These are phyloP conservation scores for Myxozyma neglecta DNA, from an alignment of 805 yeast genomes.

Conservation along the genomic window DNA sequence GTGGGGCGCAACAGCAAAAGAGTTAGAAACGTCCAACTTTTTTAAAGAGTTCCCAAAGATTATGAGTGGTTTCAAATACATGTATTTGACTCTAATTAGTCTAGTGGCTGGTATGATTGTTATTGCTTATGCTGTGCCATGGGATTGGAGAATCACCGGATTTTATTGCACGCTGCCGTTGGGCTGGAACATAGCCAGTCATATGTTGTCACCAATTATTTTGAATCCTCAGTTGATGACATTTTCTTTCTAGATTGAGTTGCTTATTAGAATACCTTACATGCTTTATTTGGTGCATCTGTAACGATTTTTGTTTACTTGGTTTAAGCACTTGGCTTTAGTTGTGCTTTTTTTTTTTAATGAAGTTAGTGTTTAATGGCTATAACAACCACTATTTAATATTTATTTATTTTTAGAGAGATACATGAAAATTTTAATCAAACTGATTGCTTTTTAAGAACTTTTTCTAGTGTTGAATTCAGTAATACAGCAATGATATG, in stretches of 20 bases:
- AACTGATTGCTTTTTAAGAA: no score
- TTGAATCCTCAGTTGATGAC: conserved; percentile 29
- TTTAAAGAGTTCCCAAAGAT: conserved; percentile 26
- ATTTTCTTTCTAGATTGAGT: conserved; percentile 15
- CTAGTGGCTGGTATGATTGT: conserved; percentile 8
- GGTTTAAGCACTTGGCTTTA: no score
- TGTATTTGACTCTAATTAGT: conserved; percentile 7
- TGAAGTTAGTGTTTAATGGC: no score
- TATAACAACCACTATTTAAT: no score
- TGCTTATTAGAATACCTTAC: not conserved
- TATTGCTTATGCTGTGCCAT: conserved; percentile 24
- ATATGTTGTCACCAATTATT: conserved; percentile 20
- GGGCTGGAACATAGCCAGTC: conserved; percentile 23
- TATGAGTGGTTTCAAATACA: conserved; percentile 16
- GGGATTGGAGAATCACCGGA: conserved; percentile 22
- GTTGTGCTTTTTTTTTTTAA: no score
- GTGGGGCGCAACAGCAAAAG: conserved; percentile 30
- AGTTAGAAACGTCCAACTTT: conserved; percentile 24
- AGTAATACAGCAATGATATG: no score
- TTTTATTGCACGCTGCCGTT: conserved; percentile 16
- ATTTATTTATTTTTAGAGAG: no score
- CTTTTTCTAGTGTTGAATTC: no score
- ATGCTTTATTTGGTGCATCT: no score
- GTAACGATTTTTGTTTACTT: no score
- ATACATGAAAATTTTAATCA: no score